Percentiles rank a stretch among this genome's conserved stretches.
Evolutionary conservation across 2,329 filamentous ascomycete genomes (phyloP).

Genomic region (Mariannaea sp.): DNA sequence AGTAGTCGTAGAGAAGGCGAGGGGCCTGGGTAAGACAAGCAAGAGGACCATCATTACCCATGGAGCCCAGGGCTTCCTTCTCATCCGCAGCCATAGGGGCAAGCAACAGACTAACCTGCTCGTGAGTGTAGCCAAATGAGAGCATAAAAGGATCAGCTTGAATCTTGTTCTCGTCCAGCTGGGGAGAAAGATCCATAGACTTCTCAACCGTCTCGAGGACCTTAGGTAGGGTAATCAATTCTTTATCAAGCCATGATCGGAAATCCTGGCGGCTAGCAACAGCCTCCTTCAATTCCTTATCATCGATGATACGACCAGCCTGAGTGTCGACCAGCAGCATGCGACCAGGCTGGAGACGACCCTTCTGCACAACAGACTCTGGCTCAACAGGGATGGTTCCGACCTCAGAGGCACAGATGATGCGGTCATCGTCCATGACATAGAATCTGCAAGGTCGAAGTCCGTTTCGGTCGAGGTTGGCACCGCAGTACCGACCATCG

Average conservation of each 20-base stretch:
- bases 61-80: constrained; percentile 94
- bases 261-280: constrained; percentile 90
- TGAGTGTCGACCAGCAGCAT: constrained; percentile 96
- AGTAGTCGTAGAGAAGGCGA: constrained; percentile 91
- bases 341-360: constrained; percentile 88
- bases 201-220: constrained; percentile 68
- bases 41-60: constrained; percentile 95
- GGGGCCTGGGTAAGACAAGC: constrained; percentile 90
- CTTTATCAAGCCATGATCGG: constrained; percentile 82
- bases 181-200: constrained; percentile 66
- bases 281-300: constrained; percentile 86
- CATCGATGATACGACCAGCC: constrained; percentile 88
- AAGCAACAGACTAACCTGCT: constrained; percentile 89
- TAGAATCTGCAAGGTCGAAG: constrained; percentile 96
- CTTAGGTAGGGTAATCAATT: constrained; percentile 80
- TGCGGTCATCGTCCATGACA: constrained; percentile 93
- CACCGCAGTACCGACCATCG: constrained; percentile 94
- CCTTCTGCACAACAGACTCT: constrained; percentile 89
- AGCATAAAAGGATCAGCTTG: constrained; percentile 85
- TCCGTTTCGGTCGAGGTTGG: constrained; percentile 94
- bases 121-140: constrained; percentile 92
- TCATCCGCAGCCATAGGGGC: constrained; percentile 97
- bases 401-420: constrained; percentile 96
- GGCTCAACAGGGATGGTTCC: constrained; percentile 92
- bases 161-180: constrained; percentile 70